Conservation (phyloP, 1,284 basidiomycete genomes). For the Inonotus obliquus region DNA sequence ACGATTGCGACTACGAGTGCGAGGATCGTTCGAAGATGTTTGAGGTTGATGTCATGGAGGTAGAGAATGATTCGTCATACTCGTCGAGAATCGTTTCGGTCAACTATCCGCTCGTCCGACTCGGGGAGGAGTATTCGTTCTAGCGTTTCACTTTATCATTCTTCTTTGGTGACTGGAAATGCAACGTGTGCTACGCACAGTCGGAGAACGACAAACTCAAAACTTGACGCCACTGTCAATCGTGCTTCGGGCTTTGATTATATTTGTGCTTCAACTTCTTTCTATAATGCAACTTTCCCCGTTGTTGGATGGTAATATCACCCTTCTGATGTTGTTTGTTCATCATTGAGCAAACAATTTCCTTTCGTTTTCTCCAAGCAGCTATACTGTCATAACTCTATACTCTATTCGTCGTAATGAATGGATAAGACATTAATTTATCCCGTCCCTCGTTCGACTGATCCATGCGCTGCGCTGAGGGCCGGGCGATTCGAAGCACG, state of each 20-base stretch:
- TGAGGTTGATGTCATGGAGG: constrained; percentile 9
- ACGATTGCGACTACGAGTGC: background rate
- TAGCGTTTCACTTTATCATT: background rate
- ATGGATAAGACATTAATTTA: no score
- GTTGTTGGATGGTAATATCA: background rate
- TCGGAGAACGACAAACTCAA: background rate
- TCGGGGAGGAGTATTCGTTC: background rate
- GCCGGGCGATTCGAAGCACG: no score
- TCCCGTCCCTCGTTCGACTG: no score
- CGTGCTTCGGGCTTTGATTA: background rate
- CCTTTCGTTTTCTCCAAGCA: no score
- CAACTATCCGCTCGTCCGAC: background rate
- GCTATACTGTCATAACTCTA: no score
- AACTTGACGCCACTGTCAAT: constrained; percentile 1
- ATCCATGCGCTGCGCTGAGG: no score
- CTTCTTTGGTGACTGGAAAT: background rate
- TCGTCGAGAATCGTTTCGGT: constrained; percentile 9
- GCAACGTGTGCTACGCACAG: background rate
- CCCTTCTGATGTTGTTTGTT: background rate
- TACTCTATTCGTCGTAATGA: no score
- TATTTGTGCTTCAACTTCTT: no score
- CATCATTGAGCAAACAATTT: no score
- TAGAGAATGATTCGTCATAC: constrained; percentile 8
- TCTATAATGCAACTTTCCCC: no score
- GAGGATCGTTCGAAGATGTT: background rate